A percentile compares a stretch with the other conserved stretches of the same genome.
These are phyloP conservation scores for Fusarium veterinarium DNA, from an alignment of 2,329 filamentous ascomycete species.

Conservation along the genomic window DNA sequence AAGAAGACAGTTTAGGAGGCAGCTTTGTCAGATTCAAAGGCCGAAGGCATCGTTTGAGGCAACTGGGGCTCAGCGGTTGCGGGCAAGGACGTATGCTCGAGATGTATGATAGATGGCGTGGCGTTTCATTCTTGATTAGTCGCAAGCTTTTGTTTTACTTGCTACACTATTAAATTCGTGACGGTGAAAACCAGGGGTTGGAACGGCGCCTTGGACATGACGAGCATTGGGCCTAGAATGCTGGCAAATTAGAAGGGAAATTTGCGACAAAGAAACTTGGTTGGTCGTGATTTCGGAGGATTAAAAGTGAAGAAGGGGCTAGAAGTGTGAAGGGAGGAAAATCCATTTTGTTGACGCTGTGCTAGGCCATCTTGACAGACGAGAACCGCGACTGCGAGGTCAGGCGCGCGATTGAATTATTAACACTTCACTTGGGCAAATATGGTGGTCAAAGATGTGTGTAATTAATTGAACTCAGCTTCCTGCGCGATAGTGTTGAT, in stretches of 20 bases:
- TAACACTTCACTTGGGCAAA: not conserved
- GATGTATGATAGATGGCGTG: not conserved
- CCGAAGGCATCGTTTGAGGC: not conserved
- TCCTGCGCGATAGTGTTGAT: not conserved
- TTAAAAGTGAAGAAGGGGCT: not conserved
- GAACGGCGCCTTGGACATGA: too few relatives aligned
- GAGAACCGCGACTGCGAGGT: not conserved
- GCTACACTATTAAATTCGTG: not conserved
- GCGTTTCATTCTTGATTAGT: not conserved
- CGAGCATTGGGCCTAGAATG: not conserved
- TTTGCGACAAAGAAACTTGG: fast-evolving
- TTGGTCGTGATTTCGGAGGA: fast-evolving
- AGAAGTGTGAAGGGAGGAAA: not conserved
- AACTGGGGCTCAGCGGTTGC: not conserved
- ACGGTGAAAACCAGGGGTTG: not conserved
- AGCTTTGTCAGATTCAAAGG: not conserved
- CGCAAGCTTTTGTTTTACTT: not conserved
- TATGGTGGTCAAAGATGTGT: not conserved
- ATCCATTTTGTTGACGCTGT: not conserved
- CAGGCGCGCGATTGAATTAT: not conserved
- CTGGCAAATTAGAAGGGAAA: too few relatives aligned
- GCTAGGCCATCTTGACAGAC: not conserved
- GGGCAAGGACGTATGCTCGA: too few relatives aligned
- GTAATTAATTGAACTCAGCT: not conserved
- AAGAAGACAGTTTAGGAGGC: not conserved